Evolutionary conservation across 1,284 basidiomycete genomes (phyloP), one percentile per base, ranked within the genome.

Genomic region (Trametes pubescens): DNA sequence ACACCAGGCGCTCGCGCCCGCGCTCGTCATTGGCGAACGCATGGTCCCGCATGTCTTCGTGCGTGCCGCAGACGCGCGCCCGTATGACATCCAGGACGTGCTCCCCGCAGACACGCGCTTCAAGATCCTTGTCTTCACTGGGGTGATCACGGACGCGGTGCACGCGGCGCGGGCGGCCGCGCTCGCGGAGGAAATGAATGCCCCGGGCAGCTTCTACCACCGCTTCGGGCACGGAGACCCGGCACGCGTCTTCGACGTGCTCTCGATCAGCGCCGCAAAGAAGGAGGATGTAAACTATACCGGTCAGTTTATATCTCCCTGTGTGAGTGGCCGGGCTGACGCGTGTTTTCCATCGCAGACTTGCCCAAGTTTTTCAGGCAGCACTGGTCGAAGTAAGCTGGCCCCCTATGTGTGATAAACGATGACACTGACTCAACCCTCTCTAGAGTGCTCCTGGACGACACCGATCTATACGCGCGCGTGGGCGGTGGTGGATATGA

Each of bases 81-180:
- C 88, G 2, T 76, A 85, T 54, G 84, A 93, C 62, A 79, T 94
- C 35, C 91, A 93, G 57, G 88, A 92, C 67, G 73, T 90, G 48
- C 77, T 91, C 46, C 87, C 86, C 4, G 81, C 90, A 13, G 88
- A 93, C 69, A 81, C 81, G 10, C 86, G 88, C n/a, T 93, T 91
- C 82, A 90, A 92, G 70, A 60, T 93, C 35, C 77, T 93, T 49
- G 77, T 92, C 16, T 93, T 92, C 74, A 77, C 83, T 0, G 92
- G 92, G 9, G 78, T 87, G 64, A 74, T 84, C 8, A 77, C 76
- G 8, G 70, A 83, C 22, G 46, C 75, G 11, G 68, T 63, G 5
- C 83, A 86, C 57, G 73, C 77, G 10, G 69, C 69, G 34, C 79
- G 79, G 59, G 69, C 89, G 7, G 69, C 78, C 13, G 61, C 66